These are phyloP conservation scores for Sporobolomyces phaffii DNA, from an alignment of 768 basidiomycete genomes.

Conservation along the genomic window DNA sequence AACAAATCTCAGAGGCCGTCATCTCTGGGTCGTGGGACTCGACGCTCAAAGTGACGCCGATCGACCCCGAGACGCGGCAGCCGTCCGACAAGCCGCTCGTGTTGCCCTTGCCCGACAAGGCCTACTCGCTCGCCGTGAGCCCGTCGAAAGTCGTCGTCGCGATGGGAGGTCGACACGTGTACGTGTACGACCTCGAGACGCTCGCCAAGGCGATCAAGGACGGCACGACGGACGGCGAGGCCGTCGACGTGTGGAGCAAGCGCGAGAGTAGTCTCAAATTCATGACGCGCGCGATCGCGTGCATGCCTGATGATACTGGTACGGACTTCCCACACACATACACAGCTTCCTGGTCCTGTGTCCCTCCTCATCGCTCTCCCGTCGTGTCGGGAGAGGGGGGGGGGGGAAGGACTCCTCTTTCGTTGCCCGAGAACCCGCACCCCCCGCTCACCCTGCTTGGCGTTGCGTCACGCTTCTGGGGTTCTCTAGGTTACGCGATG, in stretches of 20 bases:
- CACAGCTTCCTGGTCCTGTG: too few relatives aligned
- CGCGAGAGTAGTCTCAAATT: slow-evolving; percentile 91
- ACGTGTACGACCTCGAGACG: slow-evolving; percentile 78
- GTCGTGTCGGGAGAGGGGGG: too few relatives aligned
- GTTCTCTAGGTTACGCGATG: slow-evolving; percentile 70
- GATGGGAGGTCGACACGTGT: slow-evolving; percentile 83
- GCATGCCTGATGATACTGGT: slow-evolving; percentile 92
- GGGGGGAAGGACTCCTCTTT: too few relatives aligned
- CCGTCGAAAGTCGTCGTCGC: slow-evolving; percentile 78
- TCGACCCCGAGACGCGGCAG: slow-evolving; percentile 59
- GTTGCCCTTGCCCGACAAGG: slow-evolving; percentile 69
- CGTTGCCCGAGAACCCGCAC: too few relatives aligned
- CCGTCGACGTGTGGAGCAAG: slow-evolving; percentile 59
- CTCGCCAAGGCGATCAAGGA: slow-evolving; percentile 50
- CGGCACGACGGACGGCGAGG: slow-evolving; percentile 42
- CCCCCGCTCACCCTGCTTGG: too few relatives aligned
- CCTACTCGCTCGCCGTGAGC: slow-evolving; percentile 75
- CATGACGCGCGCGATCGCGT: slow-evolving; percentile 83
- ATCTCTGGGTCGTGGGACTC: slow-evolving; percentile 91
- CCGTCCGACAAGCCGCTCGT: slow-evolving; percentile 53
- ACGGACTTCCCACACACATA: too few relatives aligned
- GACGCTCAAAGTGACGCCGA: slow-evolving; percentile 68
- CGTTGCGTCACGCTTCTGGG: too few relatives aligned
- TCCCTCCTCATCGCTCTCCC: too few relatives aligned
- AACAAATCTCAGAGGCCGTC: slow-evolving; percentile 60